These are phyloP conservation scores for Barbatosphaeria neglecta DNA, from an alignment of 495 filamentous ascomycete species.

Conservation along the genomic window DNA sequence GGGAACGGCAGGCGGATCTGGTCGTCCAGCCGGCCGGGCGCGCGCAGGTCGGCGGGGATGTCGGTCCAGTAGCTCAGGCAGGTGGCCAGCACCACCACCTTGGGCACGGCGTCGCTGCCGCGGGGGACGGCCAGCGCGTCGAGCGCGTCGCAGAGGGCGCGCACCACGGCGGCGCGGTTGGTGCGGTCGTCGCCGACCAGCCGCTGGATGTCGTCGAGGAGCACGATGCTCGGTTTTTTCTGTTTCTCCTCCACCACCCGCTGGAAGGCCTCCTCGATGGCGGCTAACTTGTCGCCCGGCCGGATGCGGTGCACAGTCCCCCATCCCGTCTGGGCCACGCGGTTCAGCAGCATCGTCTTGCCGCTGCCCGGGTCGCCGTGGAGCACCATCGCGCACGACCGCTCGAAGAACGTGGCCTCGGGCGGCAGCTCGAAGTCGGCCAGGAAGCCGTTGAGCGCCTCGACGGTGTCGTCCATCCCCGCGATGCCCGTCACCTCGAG, in stretches of 20 bases:
- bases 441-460: constrained; percentile 56
- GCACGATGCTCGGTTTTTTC: constrained; percentile 66
- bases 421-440: constrained; percentile 37
- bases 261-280: constrained; percentile 59
- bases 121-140: constrained; percentile 31
- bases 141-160: constrained; percentile 39
- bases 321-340: constrained; percentile 59
- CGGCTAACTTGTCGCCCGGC: constrained; percentile 40
- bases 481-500: constrained; percentile 41
- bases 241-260: constrained; percentile 58
- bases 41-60: constrained; percentile 62
- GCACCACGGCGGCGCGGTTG: constrained; percentile 33
- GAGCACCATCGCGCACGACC: constrained; percentile 53
- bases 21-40: constrained; percentile 50
- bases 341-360: constrained; percentile 59
- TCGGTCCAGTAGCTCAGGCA: constrained; percentile 61
- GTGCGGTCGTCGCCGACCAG: constrained; percentile 55
- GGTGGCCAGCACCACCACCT: constrained; percentile 57
- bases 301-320: constrained; percentile 51
- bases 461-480: constrained; percentile 51
- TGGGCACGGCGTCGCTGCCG: constrained; percentile 18
- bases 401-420: constrained; percentile 16
- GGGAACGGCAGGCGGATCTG: constrained; percentile 78
- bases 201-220: constrained; percentile 72
- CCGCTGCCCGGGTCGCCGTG: constrained; percentile 78